Base-by-base conservation (phyloP, 371 early-diverging fungal species). In the Lichtheimia hyalospora region DNA sequence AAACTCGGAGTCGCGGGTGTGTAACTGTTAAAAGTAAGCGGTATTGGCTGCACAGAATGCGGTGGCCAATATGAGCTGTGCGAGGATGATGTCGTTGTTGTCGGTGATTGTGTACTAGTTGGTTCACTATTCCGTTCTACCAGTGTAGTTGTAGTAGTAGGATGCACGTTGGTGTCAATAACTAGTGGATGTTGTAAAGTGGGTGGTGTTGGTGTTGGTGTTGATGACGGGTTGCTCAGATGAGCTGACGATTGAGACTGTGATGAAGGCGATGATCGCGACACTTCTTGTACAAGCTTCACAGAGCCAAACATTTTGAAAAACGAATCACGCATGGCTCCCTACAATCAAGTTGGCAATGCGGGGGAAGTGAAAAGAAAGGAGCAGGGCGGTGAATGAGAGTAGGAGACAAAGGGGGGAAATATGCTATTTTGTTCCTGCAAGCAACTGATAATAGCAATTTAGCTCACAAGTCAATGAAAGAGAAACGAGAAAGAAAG, bases 221-320 rank as follows among this genome's bases (percentile, higher is more conserved):
- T 44, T 24, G 46, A 34, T 23, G 55, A 13, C 55, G 25, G 15
- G 27, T 20, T 40, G 3, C 24, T 25, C 13, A 44, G 6, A 46
- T 61, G 25, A 10, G 64, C 25, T 20, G 58, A 24, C 5, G 68
- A 52, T 23, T 53, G 15, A 6, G 57, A 21, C 10, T 16, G 24
- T 23, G 69, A 21, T 16, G 57, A 49, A 13, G 53, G 41, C 3
- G 57, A 59, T 21, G 74, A 69, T 60, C 72, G 65, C 34, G 81
- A 77, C 14, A 81, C 72, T 61, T 81, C 81, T 58, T 81, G 77
- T 13, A 81, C 75, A n/a, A 81, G 68, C 58, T 67, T 68, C 25
- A 81, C 70, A 39, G 77, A 77, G 41, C 74, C 66, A 65, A 81
- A 67, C 71, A 81, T 60, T 63, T 70, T 73, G 27, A 74, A 70